phyloP scores from a whole-genome alignment of 805 yeast species.

The Kurtzmaniella fragi region DNA sequence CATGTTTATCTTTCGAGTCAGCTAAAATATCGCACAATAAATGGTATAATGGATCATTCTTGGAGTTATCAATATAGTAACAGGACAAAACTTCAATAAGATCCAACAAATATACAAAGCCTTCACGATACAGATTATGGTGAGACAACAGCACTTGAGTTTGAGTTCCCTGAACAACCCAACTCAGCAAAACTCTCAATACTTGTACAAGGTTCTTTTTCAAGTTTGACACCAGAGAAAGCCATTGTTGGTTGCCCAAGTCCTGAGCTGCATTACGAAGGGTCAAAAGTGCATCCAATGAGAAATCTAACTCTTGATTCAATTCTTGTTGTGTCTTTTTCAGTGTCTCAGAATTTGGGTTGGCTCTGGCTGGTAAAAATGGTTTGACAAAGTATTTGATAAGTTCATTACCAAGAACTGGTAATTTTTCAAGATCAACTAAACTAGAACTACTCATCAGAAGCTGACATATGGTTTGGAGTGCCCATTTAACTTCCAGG shows the following conservation, averaged over 20 bases:
- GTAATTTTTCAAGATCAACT: conserved; percentile 41
- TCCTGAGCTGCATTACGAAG: conserved; percentile 83
- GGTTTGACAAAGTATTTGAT: conserved; percentile 33
- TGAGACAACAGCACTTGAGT: conserved; percentile 4
- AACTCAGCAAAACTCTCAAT: conserved; percentile 33
- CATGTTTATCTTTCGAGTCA: conserved; percentile 58
- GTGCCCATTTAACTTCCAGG: conserved; percentile 69
- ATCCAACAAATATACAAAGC: conserved; percentile 66
- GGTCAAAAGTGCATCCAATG: conserved; percentile 51
- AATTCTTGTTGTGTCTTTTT: conserved; percentile 8
- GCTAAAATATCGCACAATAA: conserved; percentile 48
- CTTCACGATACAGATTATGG: conserved; percentile 45
- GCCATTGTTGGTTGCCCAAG: conserved; percentile 70
- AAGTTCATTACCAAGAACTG: conserved; percentile 38
- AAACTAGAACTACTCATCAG: conserved; percentile 47
- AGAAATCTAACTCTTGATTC: not conserved
- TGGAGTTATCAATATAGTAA: conserved; percentile 68
- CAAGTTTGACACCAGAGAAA: conserved; percentile 52
- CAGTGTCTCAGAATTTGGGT: conserved; percentile 16
- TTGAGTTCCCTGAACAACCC: conserved; percentile 22
- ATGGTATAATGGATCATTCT: conserved; percentile 64
- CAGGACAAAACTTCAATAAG: conserved; percentile 81
- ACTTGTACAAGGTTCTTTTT: conserved; percentile 42
- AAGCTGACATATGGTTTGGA: conserved; percentile 47
- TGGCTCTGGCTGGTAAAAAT: conserved; percentile 13